Evolutionary conservation across 805 yeast species (phyloP).

Genomic region (Pichia nanzhaoensis): DNA sequence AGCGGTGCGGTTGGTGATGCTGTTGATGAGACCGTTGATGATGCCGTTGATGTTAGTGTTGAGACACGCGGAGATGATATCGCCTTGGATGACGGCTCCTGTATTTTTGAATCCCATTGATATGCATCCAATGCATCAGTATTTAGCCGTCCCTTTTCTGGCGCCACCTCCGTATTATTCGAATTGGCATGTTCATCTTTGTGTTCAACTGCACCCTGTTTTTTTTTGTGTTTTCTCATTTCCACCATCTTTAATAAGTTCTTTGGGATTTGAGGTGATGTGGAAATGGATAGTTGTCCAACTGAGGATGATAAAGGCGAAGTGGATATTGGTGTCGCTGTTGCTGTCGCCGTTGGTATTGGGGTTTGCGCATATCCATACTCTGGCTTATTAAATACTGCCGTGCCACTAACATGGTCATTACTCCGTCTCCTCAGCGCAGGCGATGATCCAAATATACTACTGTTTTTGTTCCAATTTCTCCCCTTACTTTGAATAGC

Average conservation of each 20-base stretch:
- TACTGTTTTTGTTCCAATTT: not conserved
- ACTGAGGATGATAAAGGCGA: not conserved
- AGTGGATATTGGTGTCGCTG: not conserved
- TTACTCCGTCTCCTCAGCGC: constrained; percentile 4
- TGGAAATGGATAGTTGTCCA: constrained; percentile 41
- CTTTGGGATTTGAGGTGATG: constrained; percentile 66
- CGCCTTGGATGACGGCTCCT: no score
- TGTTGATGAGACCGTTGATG: no score
- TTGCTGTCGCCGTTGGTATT: not conserved
- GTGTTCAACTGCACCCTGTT: not conserved
- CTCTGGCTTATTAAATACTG: no score
- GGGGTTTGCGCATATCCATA: not conserved
- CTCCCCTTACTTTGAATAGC: not conserved
- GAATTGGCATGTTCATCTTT: not conserved
- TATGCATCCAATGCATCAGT: not conserved
- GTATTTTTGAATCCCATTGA: not conserved
- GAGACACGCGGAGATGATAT: not conserved
- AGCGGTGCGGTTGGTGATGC: no score
- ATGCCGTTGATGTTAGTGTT: not conserved
- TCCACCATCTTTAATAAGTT: constrained; percentile 51
- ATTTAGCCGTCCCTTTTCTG: not conserved
- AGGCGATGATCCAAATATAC: not conserved
- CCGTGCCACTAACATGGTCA: not conserved
- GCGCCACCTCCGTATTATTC: not conserved
- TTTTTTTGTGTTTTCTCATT: constrained; percentile 28